Evolutionary conservation across 2,329 filamentous ascomycete genomes (phyloP).

Genomic region (Pseudogymnoascus sp.): DNA sequence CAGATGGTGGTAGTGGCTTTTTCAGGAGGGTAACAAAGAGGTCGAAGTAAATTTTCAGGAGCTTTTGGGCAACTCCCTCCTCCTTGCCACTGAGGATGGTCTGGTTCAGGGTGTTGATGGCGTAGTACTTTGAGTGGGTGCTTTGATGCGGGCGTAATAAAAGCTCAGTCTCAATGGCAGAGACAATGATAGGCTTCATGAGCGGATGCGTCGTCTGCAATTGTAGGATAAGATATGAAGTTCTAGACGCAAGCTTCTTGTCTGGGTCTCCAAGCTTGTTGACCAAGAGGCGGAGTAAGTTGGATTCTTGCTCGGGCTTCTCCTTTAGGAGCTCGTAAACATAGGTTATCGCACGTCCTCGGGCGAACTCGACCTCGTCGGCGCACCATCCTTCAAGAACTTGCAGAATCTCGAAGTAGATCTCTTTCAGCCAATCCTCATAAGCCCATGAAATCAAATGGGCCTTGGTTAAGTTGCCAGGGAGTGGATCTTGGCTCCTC

Average conservation of each 20-base stretch:
- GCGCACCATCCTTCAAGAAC: conserved; percentile 87
- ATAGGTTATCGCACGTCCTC: conserved; percentile 80
- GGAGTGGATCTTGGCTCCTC: conserved; percentile 63
- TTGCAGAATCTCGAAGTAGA: conserved; percentile 89
- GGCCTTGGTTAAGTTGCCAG: conserved; percentile 62
- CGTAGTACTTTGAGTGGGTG: conserved; percentile 86
- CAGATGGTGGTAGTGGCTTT: conserved; percentile 32
- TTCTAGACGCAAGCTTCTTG: conserved; percentile 88
- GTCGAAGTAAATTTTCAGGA: conserved; percentile 87
- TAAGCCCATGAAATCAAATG: conserved; percentile 86
- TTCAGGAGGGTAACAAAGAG: conserved; percentile 80
- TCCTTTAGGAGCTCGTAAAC: conserved; percentile 87
- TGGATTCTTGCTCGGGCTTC: conserved; percentile 95
- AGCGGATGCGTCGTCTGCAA: conserved; percentile 80
- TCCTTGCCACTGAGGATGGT: conserved; percentile 85
- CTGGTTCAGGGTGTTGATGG: conserved; percentile 93
- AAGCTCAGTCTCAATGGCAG: conserved; percentile 77
- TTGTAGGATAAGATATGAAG: conserved; percentile 90
- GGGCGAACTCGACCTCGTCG: conserved; percentile 91
- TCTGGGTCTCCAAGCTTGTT: conserved; percentile 96
- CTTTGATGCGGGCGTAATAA: conserved; percentile 83
- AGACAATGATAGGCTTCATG: conserved; percentile 87
- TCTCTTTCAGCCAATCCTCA: conserved; percentile 90
- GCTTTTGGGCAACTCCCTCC: conserved; percentile 67
- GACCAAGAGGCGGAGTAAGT: conserved; percentile 80